Percentiles rank a stretch among this genome's conserved stretches.
Evolutionary conservation across 2,329 filamentous ascomycete species (phyloP).

Genomic region (Tolypocladium tropicale): DNA sequence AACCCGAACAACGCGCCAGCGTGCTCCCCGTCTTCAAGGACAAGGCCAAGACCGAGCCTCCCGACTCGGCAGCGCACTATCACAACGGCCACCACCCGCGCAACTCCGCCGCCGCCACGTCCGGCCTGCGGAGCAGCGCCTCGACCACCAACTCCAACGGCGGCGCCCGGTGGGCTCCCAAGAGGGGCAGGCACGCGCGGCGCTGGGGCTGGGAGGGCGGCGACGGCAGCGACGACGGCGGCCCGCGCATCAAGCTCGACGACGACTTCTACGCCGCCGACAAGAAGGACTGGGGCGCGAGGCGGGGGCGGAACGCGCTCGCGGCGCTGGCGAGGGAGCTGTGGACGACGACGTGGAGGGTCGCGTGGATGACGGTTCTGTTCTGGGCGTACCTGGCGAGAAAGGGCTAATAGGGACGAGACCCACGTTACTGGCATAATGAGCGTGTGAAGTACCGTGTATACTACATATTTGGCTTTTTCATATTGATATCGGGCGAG

Average conservation of each 20-base stretch:
- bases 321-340: conserved; percentile 48
- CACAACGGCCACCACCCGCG: background rate
- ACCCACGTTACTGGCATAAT: background rate
- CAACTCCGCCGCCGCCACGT: conserved; percentile 4
- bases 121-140: conserved; percentile 10
- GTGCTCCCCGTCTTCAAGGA: conserved; percentile 37
- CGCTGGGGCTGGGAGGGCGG: conserved; percentile 35
- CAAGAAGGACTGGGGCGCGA: conserved; percentile 19
- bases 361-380: conserved; percentile 50
- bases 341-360: conserved; percentile 48
- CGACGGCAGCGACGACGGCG: conserved; percentile 18
- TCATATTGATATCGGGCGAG: background rate
- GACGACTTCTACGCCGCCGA: conserved; percentile 34
- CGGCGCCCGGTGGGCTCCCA: conserved; percentile 12
- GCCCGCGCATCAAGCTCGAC: conserved; percentile 45
- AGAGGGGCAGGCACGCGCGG: conserved; percentile 14
- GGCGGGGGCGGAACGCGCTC: conserved; percentile 20
- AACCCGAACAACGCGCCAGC: conserved; percentile 20
- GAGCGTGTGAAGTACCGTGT: background rate
- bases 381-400: conserved; percentile 61
- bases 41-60: conserved; percentile 43
- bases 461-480: background rate
- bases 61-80: conserved; percentile 9
- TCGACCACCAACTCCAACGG: conserved; percentile 11
- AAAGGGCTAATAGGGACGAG: conserved; percentile 35